Evolutionary conservation across 192 early-diverging fungal genomes (phyloP).

Genomic region (Rhizophagus prolifer): DNA sequence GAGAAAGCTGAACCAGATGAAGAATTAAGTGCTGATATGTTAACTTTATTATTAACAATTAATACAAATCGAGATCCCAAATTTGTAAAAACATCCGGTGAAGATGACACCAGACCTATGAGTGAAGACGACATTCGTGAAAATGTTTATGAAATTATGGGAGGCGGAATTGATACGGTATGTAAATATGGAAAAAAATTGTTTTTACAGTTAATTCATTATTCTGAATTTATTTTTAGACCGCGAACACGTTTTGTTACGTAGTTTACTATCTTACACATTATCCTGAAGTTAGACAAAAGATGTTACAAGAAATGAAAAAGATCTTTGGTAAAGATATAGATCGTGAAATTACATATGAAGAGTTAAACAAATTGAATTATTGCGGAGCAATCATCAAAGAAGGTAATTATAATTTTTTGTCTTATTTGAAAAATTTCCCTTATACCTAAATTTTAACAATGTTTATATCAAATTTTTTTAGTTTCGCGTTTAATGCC

Average conservation of each 20-base stretch:
- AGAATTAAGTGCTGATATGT: conserved; percentile 4
- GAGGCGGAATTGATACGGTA: conserved; percentile 11
- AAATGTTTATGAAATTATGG: conserved; percentile 11
- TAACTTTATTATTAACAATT: conserved; percentile 11
- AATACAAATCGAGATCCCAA: background rate
- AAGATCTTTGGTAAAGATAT: background rate
- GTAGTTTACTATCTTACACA: conserved; percentile 9
- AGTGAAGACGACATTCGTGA: conserved; percentile 13
- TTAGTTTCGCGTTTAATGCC: background rate
- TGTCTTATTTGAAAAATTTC: background rate
- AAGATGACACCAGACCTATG: background rate
- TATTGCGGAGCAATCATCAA: conserved; percentile 10
- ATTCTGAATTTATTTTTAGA: background rate
- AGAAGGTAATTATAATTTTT: conserved; percentile 11
- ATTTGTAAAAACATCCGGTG: background rate
- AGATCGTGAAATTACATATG: background rate
- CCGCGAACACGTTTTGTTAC: conserved; percentile 18
- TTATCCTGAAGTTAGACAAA: conserved; percentile 3
- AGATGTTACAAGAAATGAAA: background rate
- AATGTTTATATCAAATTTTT: background rate
- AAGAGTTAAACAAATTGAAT: background rate
- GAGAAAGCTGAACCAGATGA: background rate
- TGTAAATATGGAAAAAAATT: background rate
- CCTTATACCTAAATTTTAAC: background rate
- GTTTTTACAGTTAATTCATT: background rate